These are phyloP conservation scores for Xanthoceras sorbifolium DNA, from an alignment of 345 rosid species.

Conservation along the genomic window DNA sequence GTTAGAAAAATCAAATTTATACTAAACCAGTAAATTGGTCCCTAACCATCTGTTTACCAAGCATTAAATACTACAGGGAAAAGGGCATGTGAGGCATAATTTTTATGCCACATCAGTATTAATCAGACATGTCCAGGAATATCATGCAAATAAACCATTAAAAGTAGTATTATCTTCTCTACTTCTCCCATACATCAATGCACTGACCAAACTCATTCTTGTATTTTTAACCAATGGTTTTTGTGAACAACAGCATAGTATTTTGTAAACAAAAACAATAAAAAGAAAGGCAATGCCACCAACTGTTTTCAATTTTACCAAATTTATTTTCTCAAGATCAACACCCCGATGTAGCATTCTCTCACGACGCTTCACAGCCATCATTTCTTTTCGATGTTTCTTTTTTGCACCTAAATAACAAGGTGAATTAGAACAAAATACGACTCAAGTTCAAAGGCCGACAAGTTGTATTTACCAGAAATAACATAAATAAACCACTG, in stretches of 20 bases:
- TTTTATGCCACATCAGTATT: background rate
- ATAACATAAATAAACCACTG: background rate
- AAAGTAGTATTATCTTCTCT: background rate
- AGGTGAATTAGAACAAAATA: conserved; percentile 14
- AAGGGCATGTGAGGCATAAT: background rate
- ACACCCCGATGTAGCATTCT: conserved; percentile 83
- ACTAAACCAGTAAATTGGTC: background rate
- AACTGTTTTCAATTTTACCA: conserved; percentile 32
- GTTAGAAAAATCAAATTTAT: background rate
- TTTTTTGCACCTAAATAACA: conserved; percentile 62
- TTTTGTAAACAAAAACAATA: background rate
- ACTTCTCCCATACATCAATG: background rate
- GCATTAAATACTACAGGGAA: background rate
- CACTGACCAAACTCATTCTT: background rate
- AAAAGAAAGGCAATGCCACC: background rate
- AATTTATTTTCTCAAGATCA: conserved; percentile 71
- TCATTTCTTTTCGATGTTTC: conserved; percentile 79
- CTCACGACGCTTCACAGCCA: conserved; percentile 74
- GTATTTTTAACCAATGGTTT: too few relatives aligned
- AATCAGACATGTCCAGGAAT: background rate
- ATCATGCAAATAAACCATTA: background rate
- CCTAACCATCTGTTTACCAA: background rate
- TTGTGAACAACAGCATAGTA: too few relatives aligned
- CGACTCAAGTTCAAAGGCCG: conserved; percentile 1
- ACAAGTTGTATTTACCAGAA: background rate